Conservation (phyloP, 2,329 filamentous ascomycete species). For the Fusarium sp. region DNA sequence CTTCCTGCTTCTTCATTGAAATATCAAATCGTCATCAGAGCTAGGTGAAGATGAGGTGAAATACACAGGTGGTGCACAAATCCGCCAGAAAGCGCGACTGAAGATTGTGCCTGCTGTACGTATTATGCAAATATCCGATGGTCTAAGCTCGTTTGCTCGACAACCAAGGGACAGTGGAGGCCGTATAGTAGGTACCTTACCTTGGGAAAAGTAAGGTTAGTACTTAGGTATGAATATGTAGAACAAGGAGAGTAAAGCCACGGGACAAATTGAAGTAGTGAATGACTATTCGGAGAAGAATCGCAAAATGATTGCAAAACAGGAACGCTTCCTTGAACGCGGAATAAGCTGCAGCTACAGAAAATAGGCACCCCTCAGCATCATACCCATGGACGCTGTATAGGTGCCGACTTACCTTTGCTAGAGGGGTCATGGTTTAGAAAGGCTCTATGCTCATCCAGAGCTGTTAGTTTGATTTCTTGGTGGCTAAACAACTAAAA, state of each 20-base stretch:
- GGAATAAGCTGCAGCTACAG: slow-evolving; percentile 6
- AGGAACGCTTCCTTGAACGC: background rate
- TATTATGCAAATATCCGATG: background rate
- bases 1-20: slow-evolving; percentile 5
- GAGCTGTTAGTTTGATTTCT: background rate
- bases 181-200: background rate
- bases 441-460: background rate
- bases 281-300: background rate
- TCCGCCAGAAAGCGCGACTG: slow-evolving; percentile 11
- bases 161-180: background rate
- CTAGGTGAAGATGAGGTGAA: background rate
- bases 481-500: background rate
- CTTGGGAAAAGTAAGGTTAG: background rate
- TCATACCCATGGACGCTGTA: background rate
- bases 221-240: background rate
- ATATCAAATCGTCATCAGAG: background rate
- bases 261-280: background rate
- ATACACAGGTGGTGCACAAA: background rate
- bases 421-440: background rate
- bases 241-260: background rate
- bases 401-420: background rate
- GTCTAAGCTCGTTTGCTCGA: slow-evolving; percentile 17
- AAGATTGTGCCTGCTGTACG: background rate
- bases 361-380: background rate
- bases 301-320: background rate